Evolutionary conservation across 2,329 filamentous ascomycete genomes (phyloP).

Genomic region (Penicillium sp.): DNA sequence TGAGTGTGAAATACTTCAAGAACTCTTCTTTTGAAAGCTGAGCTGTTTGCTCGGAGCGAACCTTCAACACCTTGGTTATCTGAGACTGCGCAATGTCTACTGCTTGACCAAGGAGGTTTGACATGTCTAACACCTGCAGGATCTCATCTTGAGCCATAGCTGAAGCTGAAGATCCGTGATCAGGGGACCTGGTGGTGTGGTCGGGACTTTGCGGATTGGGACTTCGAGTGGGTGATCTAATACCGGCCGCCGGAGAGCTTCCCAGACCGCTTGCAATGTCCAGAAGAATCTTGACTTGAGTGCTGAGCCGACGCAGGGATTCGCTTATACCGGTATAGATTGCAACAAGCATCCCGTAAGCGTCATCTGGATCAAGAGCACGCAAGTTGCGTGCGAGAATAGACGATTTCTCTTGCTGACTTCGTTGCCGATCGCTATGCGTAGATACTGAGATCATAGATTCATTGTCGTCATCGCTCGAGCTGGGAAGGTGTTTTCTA

Average conservation of each 20-base stretch:
- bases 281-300: constrained; percentile 90
- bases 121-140: constrained; percentile 65
- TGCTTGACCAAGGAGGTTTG: constrained; percentile 65
- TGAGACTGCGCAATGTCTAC: constrained; percentile 67
- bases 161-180: constrained; percentile 30
- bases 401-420: constrained; percentile 85
- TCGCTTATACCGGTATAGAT: constrained; percentile 90
- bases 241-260: constrained; percentile 40
- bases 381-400: constrained; percentile 86
- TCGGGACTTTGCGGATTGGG: constrained; percentile 49
- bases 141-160: constrained; percentile 58
- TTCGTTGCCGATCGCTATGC: constrained; percentile 66
- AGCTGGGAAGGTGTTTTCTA: constrained; percentile 81
- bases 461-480: constrained; percentile 89
- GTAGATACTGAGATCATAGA: constrained; percentile 87
- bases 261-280: constrained; percentile 75
- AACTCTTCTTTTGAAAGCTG: constrained; percentile 60
- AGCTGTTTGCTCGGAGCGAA: constrained; percentile 62
- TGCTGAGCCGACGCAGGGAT: constrained; percentile 78
- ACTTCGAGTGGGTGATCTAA: constrained; percentile 53
- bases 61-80: constrained; percentile 65
- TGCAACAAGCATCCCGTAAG: constrained; percentile 76
- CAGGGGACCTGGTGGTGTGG: constrained; percentile 35
- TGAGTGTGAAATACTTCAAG: constrained; percentile 63
- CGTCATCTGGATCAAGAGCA: constrained; percentile 78